Evolutionary conservation across 768 basidiomycete species (phyloP), one percentile per base, ranked within the genome.

Genomic region (Terana coerulea): DNA sequence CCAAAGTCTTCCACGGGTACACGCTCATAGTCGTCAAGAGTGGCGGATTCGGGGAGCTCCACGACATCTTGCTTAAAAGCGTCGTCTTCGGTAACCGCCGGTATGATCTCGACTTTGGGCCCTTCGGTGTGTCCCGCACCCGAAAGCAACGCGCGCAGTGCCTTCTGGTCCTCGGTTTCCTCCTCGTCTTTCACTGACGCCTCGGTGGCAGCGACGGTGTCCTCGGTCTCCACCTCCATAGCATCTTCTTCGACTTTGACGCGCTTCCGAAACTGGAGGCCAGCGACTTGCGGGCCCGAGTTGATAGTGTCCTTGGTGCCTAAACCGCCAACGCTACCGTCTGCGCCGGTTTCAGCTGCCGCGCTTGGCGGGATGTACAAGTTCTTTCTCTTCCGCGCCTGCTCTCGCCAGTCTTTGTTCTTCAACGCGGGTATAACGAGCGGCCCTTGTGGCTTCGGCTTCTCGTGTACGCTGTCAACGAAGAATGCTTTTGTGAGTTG

Each of bases 1-100:
- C 97, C 95, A 58, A 98, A 99, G 50, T 91, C 87, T 5, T 88
- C 85, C 14, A 99, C 85, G 0, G 97, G 97, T 0, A 98, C 82
- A 17, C 92, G 86, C 30, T 81, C 81, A 63, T 98, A 99, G 67
- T 95, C 95, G 0, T 89, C 84, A 15, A 89, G 69, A 0, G 88
- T 83, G 1, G 94, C 83, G 47, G 68, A 67, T 6, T 88, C 87
- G 0, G 91, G 91, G 5, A 95, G 79, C 12, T 84, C 84, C 15
- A 75, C 76, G 3, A 98, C 77, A 63, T 98, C 95, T 66, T 91
- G 84, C 51, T 80, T 80, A 61, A 88, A 83, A 0, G 91, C 94
- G 39, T 95, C 93, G 17, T 80, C 72, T 68, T 98, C 95, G 12
- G 85, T 83, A 37, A 53, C 61, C 59, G 52, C 52, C 48, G 80